Conservation (phyloP, 176 grass and related monocot genomes). For the Eleusine indica region DNA sequence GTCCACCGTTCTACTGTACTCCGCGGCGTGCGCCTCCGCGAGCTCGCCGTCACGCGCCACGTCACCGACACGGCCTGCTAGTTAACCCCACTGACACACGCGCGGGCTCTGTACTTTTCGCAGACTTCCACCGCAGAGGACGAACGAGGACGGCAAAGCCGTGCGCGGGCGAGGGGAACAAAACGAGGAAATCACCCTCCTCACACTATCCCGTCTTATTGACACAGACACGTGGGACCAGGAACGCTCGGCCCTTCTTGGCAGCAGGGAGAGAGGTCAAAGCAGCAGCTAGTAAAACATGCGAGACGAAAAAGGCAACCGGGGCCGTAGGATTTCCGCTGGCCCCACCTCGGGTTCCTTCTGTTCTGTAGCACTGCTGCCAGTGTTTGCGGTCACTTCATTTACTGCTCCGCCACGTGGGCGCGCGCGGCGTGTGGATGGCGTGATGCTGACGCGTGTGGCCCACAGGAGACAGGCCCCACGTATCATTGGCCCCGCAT, state of each 20-base stretch:
- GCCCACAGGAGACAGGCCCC: accelerated
- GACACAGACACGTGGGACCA: background rate
- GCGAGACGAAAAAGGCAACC: background rate
- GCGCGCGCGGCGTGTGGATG: background rate
- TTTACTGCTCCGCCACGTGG: conserved; percentile 2
- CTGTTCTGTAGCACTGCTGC: conserved; percentile 2
- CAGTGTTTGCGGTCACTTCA: conserved; percentile 4
- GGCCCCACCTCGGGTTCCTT: background rate
- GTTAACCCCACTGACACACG: conserved; percentile 17
- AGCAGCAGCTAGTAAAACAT: background rate
- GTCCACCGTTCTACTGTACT: background rate
- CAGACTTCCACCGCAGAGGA: background rate
- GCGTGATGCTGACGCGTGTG: background rate
- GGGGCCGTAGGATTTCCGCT: conserved; percentile 8
- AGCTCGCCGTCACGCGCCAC: background rate
- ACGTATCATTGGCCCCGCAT: background rate
- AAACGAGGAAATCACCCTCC: background rate
- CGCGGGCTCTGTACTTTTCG: background rate
- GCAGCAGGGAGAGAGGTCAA: no score
- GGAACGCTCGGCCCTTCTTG: accelerated
- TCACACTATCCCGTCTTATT: background rate
- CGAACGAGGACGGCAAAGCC: background rate
- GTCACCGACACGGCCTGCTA: background rate
- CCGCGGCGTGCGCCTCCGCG: no score
- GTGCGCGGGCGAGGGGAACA: background rate